Percentiles rank a stretch among this genome's conserved stretches.
Evolutionary conservation across 768 basidiomycete genomes (phyloP).

Genomic region (Tulasnella sp.): DNA sequence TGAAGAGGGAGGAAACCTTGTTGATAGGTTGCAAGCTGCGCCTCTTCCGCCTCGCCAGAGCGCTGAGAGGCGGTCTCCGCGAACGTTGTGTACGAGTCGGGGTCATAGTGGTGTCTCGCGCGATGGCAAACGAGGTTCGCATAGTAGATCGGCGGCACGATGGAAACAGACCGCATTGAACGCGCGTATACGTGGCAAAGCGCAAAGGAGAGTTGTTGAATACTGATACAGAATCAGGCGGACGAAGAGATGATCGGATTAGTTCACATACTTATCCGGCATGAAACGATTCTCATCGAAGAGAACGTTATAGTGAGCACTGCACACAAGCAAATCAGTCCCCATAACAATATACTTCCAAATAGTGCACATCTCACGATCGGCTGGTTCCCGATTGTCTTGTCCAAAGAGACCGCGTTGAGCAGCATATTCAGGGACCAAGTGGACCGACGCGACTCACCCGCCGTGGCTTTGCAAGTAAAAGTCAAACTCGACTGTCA

Average conservation of each 20-base stretch:
- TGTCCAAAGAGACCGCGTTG: background rate
- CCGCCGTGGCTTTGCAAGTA: constrained; percentile 70
- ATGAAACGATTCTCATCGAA: constrained; percentile 2
- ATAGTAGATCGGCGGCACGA: constrained; percentile 6
- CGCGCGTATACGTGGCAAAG: constrained; percentile 12
- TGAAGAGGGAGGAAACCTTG: background rate
- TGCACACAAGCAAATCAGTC: background rate
- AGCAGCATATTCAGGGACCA: too few relatives aligned
- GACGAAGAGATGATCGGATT: constrained; percentile 32
- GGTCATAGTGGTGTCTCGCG: constrained; percentile 9
- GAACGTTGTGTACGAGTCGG: background rate
- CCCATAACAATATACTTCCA: background rate
- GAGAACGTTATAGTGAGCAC: constrained; percentile 4
- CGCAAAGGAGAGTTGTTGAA: constrained; percentile 9
- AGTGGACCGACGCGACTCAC: background rate
- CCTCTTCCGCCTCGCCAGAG: background rate
- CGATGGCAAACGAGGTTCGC: background rate
- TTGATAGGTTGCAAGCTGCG: background rate
- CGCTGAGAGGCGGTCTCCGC: background rate
- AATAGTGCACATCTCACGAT: background rate
- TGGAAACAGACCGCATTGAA: constrained; percentile 8
- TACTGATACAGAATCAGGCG: background rate
- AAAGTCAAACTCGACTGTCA: constrained; percentile 63
- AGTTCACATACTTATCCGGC: constrained; percentile 1
- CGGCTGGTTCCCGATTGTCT: background rate